phyloP scores from a whole-genome alignment of 2,329 filamentous ascomycete species.

The Proliferodiscus dingleyae region DNA sequence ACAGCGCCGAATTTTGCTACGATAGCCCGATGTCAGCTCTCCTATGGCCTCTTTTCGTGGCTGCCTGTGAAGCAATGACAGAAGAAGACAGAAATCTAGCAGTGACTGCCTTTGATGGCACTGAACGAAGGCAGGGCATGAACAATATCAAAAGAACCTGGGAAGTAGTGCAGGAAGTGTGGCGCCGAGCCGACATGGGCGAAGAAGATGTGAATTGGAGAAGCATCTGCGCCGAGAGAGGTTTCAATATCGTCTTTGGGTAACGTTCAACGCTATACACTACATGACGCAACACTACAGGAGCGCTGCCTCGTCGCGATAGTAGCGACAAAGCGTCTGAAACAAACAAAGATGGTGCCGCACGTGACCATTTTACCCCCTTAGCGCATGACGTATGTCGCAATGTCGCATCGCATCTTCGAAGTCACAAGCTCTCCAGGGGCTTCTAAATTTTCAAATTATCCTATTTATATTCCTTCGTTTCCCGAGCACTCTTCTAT shows the following conservation, averaged over 20 bases:
- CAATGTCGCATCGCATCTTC: not conserved
- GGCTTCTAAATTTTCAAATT: not conserved
- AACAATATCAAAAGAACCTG: conserved; percentile 58
- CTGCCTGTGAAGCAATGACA: conserved; percentile 53
- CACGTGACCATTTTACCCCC: too few species aligned
- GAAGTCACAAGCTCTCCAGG: not conserved
- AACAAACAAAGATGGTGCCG: too few species aligned
- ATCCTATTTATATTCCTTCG: not conserved
- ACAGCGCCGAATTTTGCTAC: conserved; percentile 33
- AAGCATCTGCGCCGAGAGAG: conserved; percentile 52
- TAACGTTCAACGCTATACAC: conserved; percentile 22
- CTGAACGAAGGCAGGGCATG: conserved; percentile 58
- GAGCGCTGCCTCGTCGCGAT: too few species aligned
- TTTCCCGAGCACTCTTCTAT: too few species aligned
- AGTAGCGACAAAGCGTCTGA: too few species aligned
- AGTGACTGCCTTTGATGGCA: conserved; percentile 45
- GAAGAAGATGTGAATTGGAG: conserved; percentile 39
- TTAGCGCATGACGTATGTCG: too few species aligned
- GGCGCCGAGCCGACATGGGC: conserved; percentile 45
- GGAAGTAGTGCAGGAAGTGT: conserved; percentile 57
- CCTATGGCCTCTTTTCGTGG: conserved; percentile 61
- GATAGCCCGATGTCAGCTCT: conserved; percentile 58
- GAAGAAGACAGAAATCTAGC: conserved; percentile 48
- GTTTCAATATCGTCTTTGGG: conserved; percentile 55
- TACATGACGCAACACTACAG: not conserved